phyloP scores from a whole-genome alignment of 495 filamentous ascomycete genomes.

The Penicillium daleae region DNA sequence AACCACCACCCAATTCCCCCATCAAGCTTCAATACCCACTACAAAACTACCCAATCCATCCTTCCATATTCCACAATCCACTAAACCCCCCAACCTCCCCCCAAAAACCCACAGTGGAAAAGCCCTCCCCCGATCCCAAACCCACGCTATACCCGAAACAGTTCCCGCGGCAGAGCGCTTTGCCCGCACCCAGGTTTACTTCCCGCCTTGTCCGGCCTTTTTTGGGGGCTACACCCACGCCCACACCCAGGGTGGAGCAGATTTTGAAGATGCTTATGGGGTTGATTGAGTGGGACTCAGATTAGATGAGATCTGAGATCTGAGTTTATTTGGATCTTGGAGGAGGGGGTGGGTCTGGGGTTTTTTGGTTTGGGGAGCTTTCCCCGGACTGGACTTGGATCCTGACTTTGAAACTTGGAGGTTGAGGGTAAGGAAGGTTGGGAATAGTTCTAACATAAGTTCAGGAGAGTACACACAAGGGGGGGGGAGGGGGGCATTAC shows the following conservation, averaged over 20 bases:
- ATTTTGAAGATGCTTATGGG: conserved; percentile 18
- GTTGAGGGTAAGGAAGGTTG: background rate
- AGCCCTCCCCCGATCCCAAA: conserved; percentile 7
- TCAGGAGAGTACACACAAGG: too few species aligned
- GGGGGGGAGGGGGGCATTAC: too few species aligned
- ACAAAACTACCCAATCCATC: background rate
- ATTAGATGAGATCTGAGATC: background rate
- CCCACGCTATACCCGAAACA: conserved; percentile 12
- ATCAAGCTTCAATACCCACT: background rate
- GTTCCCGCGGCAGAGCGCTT: conserved; percentile 27
- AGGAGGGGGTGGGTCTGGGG: background rate
- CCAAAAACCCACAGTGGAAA: conserved; percentile 10
- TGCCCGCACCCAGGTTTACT: too few species aligned
- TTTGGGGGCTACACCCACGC: too few species aligned
- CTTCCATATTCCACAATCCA: background rate
- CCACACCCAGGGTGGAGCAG: too few species aligned
- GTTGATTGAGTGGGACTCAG: background rate
- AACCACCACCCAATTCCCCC: too few species aligned
- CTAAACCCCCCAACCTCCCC: background rate
- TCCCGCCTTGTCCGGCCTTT: too few species aligned
- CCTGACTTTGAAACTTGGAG: background rate
- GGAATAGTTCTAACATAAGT: too few species aligned
- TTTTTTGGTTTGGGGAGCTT: background rate
- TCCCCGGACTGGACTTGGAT: background rate
- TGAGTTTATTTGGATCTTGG: background rate